Percentiles rank a stretch among this genome's conserved stretches.
Conservation (phyloP, 2,329 filamentous ascomycete species). For the Fusarium sp. region DNA sequence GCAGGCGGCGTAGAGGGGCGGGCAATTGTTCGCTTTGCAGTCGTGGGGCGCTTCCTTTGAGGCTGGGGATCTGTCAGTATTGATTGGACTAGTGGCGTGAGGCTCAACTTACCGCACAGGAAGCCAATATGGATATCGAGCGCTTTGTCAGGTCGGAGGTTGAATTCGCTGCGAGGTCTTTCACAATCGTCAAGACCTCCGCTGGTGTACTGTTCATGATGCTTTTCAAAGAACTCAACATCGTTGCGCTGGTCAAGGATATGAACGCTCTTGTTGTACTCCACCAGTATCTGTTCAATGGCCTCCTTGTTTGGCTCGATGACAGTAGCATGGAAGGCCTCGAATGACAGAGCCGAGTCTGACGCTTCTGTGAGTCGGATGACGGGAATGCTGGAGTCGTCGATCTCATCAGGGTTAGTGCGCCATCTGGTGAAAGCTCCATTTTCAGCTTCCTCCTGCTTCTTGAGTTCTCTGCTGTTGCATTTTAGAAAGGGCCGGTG, state of each 20-base stretch:
- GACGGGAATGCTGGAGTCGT: not conserved
- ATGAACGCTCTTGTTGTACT: not conserved
- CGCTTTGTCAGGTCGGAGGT: not conserved
- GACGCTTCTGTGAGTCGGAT: not conserved
- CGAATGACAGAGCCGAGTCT: not conserved
- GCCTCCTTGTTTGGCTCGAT: not conserved
- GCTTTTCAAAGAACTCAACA: not conserved
- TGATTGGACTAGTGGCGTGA: accelerated
- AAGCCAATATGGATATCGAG: not conserved
- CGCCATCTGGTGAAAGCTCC: not conserved
- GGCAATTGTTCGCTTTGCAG: not conserved
- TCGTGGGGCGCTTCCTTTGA: not conserved
- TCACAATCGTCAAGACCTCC: not conserved
- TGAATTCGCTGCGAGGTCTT: not conserved
- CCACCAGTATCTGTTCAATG: not conserved
- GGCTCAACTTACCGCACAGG: not conserved
- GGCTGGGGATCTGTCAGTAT: not conserved
- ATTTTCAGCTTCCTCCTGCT: not conserved
- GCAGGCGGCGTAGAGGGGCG: not conserved
- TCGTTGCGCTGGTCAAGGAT: not conserved
- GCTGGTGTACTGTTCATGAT: not conserved
- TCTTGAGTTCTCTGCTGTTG: not conserved
- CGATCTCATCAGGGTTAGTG: not conserved
- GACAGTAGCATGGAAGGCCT: not conserved
- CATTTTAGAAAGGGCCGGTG: not conserved